These are phyloP conservation scores for Austroboletus olivaceoglutinosus DNA, from an alignment of 1,284 basidiomycete genomes.

Conservation along the genomic window DNA sequence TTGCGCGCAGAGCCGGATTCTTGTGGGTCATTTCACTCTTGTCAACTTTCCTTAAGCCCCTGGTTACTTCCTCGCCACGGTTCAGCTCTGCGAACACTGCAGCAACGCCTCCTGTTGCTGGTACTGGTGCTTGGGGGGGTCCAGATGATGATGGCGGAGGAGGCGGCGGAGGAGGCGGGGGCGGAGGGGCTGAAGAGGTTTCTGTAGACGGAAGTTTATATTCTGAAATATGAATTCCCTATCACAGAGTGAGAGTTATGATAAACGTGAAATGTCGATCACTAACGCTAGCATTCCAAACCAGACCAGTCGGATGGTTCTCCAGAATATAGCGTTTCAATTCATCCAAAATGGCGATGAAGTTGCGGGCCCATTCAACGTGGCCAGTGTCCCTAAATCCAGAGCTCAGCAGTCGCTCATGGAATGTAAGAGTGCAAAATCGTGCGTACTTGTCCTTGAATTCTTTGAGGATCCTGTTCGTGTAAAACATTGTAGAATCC, in stretches of 20 bases:
- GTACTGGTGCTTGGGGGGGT: slow-evolving; percentile 36
- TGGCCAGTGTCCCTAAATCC: slow-evolving; percentile 77
- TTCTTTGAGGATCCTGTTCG: slow-evolving; percentile 89
- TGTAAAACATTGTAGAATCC: slow-evolving; percentile 88
- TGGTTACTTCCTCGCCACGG: slow-evolving; percentile 87
- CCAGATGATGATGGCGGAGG: slow-evolving; percentile 57
- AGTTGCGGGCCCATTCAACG: slow-evolving; percentile 84
- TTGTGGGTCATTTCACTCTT: slow-evolving; percentile 98
- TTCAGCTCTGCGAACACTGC: slow-evolving; percentile 95
- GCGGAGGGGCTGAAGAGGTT: slow-evolving; percentile 33
- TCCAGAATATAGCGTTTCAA: slow-evolving; percentile 84
- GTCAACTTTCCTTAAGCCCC: slow-evolving; percentile 90
- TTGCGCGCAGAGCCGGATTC: slow-evolving; percentile 82
- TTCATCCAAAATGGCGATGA: slow-evolving; percentile 72
- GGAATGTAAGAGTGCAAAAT: neutral
- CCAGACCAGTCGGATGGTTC: slow-evolving; percentile 83
- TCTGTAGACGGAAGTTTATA: slow-evolving; percentile 45
- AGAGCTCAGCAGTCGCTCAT: neutral
- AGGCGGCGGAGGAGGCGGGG: slow-evolving; percentile 40
- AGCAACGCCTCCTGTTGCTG: slow-evolving; percentile 59
- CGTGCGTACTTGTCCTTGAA: slow-evolving; percentile 82
- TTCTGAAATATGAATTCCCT: slow-evolving; percentile 65
- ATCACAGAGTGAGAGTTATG: neutral
- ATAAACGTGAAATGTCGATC: neutral
- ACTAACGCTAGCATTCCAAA: slow-evolving; percentile 85